Evolutionary conservation across 495 filamentous ascomycete genomes (phyloP), one percentile per base, ranked within the genome.

Genomic region (Xylona heveae): DNA sequence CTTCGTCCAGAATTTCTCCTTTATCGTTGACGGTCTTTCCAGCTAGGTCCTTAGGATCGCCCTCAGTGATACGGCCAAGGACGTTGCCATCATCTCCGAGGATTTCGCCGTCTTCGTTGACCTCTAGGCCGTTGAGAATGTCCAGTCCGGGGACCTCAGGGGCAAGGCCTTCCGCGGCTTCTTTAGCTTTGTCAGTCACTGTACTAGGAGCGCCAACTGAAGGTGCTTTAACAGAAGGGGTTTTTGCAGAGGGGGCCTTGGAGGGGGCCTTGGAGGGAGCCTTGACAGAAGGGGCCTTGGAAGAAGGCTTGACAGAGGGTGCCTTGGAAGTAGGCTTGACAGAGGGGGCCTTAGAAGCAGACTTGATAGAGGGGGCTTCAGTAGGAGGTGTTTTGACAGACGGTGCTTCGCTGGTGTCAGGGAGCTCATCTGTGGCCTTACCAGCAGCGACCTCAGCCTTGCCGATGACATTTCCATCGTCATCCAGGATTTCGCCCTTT

Each of bases 1-100:
- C 67, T 20, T 72, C 62, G 34, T 75, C 69, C 10, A 75, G 52
- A 26, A 74, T 68, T 41, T 71, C 66, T 12, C 68, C 68, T 4
- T 67, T 59, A 8, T 73, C 68, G 28, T 67, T 66, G 26, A 71
- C 57, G 1, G 53, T 55, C 41, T 64, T 62, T 6, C 68, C 71
- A 10, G 59, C 60, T 22, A 74, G 58, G 38, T 71, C 68, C 38
- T 69, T 58, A 1, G 68, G 61, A 19, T 71, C 58, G 10, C 68
- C 69, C 38, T 75, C 68, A 10, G 60, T 59, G 14, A 74, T 57
- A 15, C 58, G 57, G 26, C 69, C 71, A 15, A 74, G 41, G 6
- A 61, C 38, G 23, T 63, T 61, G 28, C 69, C 68, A 34, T 64
- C 61, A 8, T 54, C 42, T 33, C 68, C 60, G 34, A 59, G 46